Base-by-base conservation (phyloP, 2,329 filamentous ascomycete genomes). In the Fonsecaea nubica region DNA sequence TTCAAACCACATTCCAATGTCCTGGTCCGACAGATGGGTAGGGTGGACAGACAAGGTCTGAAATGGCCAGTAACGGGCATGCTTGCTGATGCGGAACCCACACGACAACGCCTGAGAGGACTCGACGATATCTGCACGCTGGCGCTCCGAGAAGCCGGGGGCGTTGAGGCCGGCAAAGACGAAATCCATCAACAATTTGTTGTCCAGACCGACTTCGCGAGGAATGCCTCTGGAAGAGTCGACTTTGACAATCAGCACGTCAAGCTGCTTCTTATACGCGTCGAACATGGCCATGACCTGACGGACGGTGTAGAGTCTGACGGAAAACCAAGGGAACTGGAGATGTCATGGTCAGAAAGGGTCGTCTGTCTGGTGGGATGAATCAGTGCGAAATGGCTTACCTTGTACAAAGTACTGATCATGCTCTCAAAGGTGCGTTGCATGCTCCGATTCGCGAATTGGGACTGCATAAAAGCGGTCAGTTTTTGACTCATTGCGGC, bases 221-320 rank as follows among this genome's bases (percentile, higher is more conserved):
- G 64, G 58, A 10, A 56, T 63, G 30, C 32, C 73, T 6, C 67
- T 63, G 10, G 40, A 45, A 18, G 58, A 55, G 30, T 63, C 64
- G 58, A 90, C 80, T 53, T 86, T 83, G 71, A 90, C 90, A 70
- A 86, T 86, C 75, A 94, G 84, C 73, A 92, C 89, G 61, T 84
- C 84, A 75, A 94, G 88, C 75, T 89, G 89, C 32, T 84, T 84
- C 62, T 72, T 73, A 59, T 74, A 74, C 40, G 78, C 73, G 13
- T 80, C 74, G 74, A 81, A 84, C 33, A 86, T 71, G 9, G 74
- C 68, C 62, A 82, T 80, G 56, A 83, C 82, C 64, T 84, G 80
- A 50, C 76, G 73, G 25, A 86, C 72, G 0, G 78, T 82, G 72
- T 85, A 82, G 65, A 81, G 71, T 13, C 77, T 71, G 10, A 76